Conservation (phyloP, 1,284 basidiomycete genomes). For the Entoloma clypeatum region DNA sequence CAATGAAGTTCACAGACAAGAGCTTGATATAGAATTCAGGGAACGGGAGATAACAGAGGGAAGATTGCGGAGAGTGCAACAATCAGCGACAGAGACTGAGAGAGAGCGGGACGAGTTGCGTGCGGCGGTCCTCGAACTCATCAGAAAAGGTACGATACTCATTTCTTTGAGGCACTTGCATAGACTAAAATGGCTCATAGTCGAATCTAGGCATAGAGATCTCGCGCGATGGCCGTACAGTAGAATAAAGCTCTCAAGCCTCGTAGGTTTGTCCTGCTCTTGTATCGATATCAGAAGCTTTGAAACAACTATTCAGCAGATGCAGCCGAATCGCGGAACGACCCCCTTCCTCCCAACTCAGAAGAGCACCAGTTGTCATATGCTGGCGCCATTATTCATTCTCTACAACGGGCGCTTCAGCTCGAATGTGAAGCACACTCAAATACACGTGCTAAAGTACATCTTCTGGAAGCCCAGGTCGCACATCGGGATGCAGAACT, state of each 20-base stretch:
- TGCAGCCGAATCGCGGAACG: no score
- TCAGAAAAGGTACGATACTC: conserved; percentile 51
- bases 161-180: not conserved
- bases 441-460: conserved; percentile 38
- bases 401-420: conserved; percentile 41
- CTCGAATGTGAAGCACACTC: conserved; percentile 43
- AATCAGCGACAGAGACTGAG: conserved; percentile 36
- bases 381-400: conserved; percentile 40
- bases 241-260: conserved; percentile 40
- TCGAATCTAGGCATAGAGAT: conserved; percentile 45
- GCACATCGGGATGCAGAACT: conserved; percentile 55
- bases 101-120: conserved; percentile 50
- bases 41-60: conserved; percentile 35
- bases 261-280: conserved; percentile 33
- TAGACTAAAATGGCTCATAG: conserved; percentile 29
- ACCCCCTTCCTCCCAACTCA: not conserved
- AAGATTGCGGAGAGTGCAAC: conserved; percentile 35
- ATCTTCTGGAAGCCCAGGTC: conserved; percentile 49
- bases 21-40: conserved; percentile 36
- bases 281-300: not conserved
- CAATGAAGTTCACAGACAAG: conserved; percentile 35
- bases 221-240: conserved; percentile 50
- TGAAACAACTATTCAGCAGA: no score
- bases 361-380: conserved; percentile 29
- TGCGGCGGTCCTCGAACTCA: conserved; percentile 49